Percentiles rank a stretch among this genome's conserved stretches.
Conservation (phyloP, 2,329 filamentous ascomycete species). For the Plectosphaerella cucumerina region DNA sequence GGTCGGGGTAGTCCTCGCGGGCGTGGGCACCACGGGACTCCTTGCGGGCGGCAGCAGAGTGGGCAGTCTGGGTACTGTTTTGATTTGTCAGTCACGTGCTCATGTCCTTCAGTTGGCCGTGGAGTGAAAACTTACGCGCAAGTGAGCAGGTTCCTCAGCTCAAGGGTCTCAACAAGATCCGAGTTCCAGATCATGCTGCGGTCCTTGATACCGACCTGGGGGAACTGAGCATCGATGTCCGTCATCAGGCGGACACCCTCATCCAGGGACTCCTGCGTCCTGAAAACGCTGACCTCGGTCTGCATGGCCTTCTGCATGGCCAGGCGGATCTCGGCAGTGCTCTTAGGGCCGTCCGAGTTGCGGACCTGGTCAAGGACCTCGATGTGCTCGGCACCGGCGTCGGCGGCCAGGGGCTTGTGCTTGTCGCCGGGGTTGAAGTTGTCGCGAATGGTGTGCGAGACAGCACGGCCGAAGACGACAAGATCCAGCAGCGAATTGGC, state of each 20-base stretch:
- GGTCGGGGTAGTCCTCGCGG: slow-evolving; percentile 91
- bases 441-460: slow-evolving; percentile 94
- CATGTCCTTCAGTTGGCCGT: slow-evolving; percentile 6
- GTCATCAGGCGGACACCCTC: slow-evolving; percentile 87
- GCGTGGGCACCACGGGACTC: slow-evolving; percentile 97
- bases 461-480: slow-evolving; percentile 95
- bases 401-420: slow-evolving; percentile 74
- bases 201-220: slow-evolving; percentile 90
- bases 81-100: neutral
- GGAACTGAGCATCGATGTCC: slow-evolving; percentile 76
- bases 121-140: slow-evolving; percentile 71
- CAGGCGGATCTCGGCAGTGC: slow-evolving; percentile 80
- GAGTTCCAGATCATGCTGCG: slow-evolving; percentile 99
- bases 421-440: slow-evolving; percentile 81
- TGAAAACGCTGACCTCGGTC: slow-evolving; percentile 93
- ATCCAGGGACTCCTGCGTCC: slow-evolving; percentile 88
- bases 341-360: slow-evolving; percentile 78
- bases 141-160: slow-evolving; percentile 91
- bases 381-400: slow-evolving; percentile 86
- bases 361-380: slow-evolving; percentile 80
- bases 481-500: slow-evolving; percentile 98
- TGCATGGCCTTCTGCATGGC: slow-evolving; percentile 99
- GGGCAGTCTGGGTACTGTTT: slow-evolving; percentile 78
- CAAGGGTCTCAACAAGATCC: slow-evolving; percentile 92
- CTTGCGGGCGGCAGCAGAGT: slow-evolving; percentile 87